phyloP scores from a whole-genome alignment of 208 protist genomes.

The Leishmania amazonensis region DNA sequence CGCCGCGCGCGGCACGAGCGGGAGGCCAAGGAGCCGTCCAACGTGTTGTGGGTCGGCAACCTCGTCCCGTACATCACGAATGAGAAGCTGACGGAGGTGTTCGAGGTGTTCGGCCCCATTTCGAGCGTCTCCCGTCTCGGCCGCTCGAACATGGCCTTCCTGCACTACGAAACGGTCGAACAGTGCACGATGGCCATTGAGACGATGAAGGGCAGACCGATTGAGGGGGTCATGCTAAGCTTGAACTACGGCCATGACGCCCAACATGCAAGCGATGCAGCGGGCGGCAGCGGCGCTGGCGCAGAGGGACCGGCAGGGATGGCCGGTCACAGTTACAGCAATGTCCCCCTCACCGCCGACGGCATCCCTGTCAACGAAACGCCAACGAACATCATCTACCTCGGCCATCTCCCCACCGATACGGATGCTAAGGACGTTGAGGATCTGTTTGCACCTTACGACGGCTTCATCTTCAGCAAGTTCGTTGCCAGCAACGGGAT shows the following conservation, averaged over 20 bases:
- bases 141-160: conserved; percentile 74
- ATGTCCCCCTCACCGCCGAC: conserved; percentile 30
- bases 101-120: conserved; percentile 80
- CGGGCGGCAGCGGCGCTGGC: conserved; percentile 11
- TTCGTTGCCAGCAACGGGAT: conserved; percentile 68
- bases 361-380: conserved; percentile 67
- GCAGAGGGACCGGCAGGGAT: conserved; percentile 6
- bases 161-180: conserved; percentile 85
- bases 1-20: conserved; percentile 64
- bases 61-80: conserved; percentile 68
- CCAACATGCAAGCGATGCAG: conserved; percentile 27
- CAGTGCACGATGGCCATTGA: conserved; percentile 82
- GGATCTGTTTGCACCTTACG: conserved; percentile 65
- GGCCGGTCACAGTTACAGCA: conserved; percentile 7
- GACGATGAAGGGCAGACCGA: conserved; percentile 67
- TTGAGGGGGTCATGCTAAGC: conserved; percentile 70
- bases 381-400: conserved; percentile 86
- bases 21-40: conserved; percentile 64
- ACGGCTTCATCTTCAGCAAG: conserved; percentile 87
- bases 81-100: conserved; percentile 76
- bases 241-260: conserved; percentile 85
- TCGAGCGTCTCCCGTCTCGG: conserved; percentile 69
- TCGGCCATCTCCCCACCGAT: conserved; percentile 77
- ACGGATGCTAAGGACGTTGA: conserved; percentile 69
- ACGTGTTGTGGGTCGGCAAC: conserved; percentile 84